These are phyloP conservation scores for Aspergillus neotritici DNA, from an alignment of 2,329 filamentous ascomycete genomes.

Conservation along the genomic window DNA sequence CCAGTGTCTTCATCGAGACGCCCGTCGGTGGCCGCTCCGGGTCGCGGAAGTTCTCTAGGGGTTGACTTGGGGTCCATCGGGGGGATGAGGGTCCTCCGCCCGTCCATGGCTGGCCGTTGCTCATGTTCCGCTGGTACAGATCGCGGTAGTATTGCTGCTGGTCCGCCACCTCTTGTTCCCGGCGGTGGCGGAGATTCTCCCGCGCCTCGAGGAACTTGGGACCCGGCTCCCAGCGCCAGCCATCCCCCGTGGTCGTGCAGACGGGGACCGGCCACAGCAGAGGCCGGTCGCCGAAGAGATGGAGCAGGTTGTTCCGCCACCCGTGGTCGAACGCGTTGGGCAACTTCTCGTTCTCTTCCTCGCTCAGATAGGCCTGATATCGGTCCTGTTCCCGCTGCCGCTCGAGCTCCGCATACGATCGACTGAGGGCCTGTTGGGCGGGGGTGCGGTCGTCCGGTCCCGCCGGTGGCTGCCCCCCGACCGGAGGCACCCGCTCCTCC, in stretches of 20 bases:
- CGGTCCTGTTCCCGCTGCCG: conserved; percentile 59
- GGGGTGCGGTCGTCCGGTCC: conserved; percentile 32
- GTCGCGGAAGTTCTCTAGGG: conserved; percentile 12
- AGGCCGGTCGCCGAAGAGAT: conserved; percentile 72
- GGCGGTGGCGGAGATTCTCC: conserved; percentile 25
- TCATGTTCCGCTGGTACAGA: conserved; percentile 30
- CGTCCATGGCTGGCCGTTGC: conserved; percentile 26
- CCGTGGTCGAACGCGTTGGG: conserved; percentile 93
- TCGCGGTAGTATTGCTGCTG: conserved; percentile 32
- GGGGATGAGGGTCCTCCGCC: conserved; percentile 15
- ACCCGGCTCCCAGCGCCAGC: conserved; percentile 89
- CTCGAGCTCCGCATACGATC: conserved; percentile 54
- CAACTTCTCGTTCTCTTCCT: conserved; percentile 78
- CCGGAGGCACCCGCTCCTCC: conserved; percentile 51
- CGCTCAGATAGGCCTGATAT: conserved; percentile 78
- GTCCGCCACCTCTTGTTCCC: conserved; percentile 26
- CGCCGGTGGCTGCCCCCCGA: conserved; percentile 7
- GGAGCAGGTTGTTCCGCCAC: conserved; percentile 68
- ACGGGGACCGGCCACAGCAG: conserved; percentile 75
- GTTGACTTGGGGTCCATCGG: conserved; percentile 17
- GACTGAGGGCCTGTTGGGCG: conserved; percentile 41
- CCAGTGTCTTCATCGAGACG: conserved; percentile 40
- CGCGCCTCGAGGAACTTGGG: conserved; percentile 66
- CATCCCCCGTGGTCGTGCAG: conserved; percentile 80
- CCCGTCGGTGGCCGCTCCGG: conserved; percentile 34